A percentile compares a stretch with the other conserved stretches of the same genome.
Conservation (phyloP, 2,329 filamentous ascomycete genomes). For the Fusarium globosum region DNA sequence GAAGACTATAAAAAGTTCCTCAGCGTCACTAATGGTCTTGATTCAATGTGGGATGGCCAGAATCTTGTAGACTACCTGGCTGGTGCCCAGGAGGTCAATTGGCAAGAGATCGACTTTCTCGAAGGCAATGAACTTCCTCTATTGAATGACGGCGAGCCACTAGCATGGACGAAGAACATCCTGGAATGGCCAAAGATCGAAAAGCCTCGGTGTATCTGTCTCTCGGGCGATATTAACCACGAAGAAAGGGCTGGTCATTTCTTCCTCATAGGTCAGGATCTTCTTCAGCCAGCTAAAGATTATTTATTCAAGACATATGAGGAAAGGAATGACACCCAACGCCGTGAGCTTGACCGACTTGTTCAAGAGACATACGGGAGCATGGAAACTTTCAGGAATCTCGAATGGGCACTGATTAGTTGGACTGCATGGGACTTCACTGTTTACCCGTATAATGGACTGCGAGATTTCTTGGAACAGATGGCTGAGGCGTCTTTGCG, state of each 20-base stretch:
- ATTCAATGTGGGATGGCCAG: conserved; percentile 6
- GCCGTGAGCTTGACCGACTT: neutral
- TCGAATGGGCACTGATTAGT: neutral
- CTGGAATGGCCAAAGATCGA: neutral
- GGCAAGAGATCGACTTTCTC: conserved; percentile 1
- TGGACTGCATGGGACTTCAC: conserved; percentile 11
- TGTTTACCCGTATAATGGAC: neutral
- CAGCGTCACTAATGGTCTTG: neutral
- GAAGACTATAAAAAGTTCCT: conserved; percentile 8
- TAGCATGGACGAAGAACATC: neutral
- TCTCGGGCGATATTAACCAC: neutral
- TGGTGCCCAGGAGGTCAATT: neutral
- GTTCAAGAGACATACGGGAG: conserved; percentile 7
- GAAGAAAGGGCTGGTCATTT: neutral
- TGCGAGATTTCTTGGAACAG: neutral
- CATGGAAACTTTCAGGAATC: neutral
- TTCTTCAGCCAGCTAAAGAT: conserved; percentile 1
- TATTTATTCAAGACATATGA: conserved; percentile 6
- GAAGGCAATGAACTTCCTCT: conserved; percentile 2
- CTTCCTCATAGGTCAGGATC: neutral
- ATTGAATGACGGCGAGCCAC: neutral
- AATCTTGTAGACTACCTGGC: conserved; percentile 2
- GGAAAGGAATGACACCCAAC: neutral
- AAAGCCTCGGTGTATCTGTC: neutral
- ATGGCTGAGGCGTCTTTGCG: neutral